phyloP scores from a whole-genome alignment of 139 green algal genomes.

The Chlorella sp. region DNA sequence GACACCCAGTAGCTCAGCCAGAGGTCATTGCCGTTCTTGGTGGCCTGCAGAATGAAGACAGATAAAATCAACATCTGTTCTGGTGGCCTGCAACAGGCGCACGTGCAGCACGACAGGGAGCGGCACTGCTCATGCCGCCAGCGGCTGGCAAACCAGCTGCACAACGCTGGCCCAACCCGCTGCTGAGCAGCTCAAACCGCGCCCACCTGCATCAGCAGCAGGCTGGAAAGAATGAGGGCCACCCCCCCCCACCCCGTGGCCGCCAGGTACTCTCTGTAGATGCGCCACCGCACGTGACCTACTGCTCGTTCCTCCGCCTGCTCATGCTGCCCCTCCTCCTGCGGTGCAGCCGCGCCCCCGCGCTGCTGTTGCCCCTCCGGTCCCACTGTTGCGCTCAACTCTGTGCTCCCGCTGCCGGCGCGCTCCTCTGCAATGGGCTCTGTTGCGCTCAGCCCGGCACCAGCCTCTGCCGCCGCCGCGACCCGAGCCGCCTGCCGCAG shows the following conservation, averaged over 20 bases:
- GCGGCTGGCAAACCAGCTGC: not conserved
- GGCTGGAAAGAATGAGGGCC: constrained; percentile 48
- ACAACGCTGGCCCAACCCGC: not conserved
- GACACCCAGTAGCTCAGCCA: constrained; percentile 77
- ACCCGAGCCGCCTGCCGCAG: too few relatives aligned
- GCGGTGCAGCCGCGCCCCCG: not conserved
- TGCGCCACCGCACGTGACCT: constrained; percentile 50
- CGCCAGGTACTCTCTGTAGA: constrained; percentile 60
- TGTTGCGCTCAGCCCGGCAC: too few relatives aligned
- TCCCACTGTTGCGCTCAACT: too few relatives aligned
- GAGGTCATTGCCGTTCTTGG: constrained; percentile 71
- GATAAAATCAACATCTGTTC: too few relatives aligned
- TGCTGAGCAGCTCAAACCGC: too few relatives aligned
- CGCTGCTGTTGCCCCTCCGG: constrained; percentile 1
- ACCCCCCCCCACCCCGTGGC: constrained; percentile 48
- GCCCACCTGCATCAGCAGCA: constrained; percentile 75
- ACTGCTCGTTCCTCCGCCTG: constrained; percentile 5
- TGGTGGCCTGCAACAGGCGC: too few relatives aligned
- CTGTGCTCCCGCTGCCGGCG: too few relatives aligned
- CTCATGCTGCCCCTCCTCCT: constrained; percentile 21
- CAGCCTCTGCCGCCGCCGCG: too few relatives aligned
- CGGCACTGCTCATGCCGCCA: not conserved
- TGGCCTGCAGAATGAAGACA: constrained; percentile 60
- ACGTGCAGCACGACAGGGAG: too few relatives aligned
- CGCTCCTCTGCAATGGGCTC: too few relatives aligned